phyloP scores from a whole-genome alignment of 2,329 filamentous ascomycete genomes.

The Aspergillus fischeri region DNA sequence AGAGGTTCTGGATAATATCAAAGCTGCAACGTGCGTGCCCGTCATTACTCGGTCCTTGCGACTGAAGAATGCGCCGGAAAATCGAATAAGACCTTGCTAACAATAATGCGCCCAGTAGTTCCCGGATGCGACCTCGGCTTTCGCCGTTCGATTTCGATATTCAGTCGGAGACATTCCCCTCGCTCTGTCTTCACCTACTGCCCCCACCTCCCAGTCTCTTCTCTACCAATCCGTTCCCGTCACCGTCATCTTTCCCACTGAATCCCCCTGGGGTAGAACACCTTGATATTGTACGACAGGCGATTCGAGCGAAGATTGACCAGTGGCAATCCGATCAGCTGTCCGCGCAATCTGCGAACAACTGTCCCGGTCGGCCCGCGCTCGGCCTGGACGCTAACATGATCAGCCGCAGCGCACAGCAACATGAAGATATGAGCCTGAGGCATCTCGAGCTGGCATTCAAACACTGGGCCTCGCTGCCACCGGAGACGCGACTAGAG shows the following conservation, averaged over 20 bases:
- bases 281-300: constrained; percentile 64
- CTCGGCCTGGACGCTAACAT: constrained; percentile 31
- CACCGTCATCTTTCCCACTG: constrained; percentile 75
- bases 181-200: constrained; percentile 76
- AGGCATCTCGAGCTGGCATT: constrained; percentile 76
- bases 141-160: constrained; percentile 75
- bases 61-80: background rate
- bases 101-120: constrained; percentile 27
- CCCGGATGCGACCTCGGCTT: constrained; percentile 38
- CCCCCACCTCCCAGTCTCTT: constrained; percentile 77
- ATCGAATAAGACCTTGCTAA: background rate
- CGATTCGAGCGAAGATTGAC: constrained; percentile 64
- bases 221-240: constrained; percentile 73
- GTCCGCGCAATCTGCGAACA: constrained; percentile 25
- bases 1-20: constrained; percentile 75
- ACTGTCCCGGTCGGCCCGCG: constrained; percentile 40
- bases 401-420: constrained; percentile 48
- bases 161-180: constrained; percentile 77
- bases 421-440: constrained; percentile 64
- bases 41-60: background rate
- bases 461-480: constrained; percentile 67
- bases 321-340: constrained; percentile 56
- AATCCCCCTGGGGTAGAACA: constrained; percentile 70
- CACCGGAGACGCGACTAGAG: constrained; percentile 49
- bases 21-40: constrained; percentile 69